Percentiles rank a stretch among this genome's conserved stretches.
Conservation (phyloP, 1,284 basidiomycete species). For the Ustilago cynodontis region DNA sequence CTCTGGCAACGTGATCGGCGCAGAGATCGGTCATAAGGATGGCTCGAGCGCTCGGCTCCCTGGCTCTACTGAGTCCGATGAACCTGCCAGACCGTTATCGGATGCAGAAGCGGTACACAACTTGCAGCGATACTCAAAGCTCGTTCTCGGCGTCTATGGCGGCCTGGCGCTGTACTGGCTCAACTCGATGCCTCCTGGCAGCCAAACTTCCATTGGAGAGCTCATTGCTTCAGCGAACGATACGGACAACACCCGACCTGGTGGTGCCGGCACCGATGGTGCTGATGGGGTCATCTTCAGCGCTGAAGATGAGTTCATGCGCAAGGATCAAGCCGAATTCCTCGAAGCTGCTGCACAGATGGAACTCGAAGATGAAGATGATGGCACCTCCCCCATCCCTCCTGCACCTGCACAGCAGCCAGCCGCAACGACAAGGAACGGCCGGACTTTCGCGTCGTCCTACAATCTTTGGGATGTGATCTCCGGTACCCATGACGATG, state of each 20-base stretch:
- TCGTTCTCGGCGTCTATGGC: slow-evolving; percentile 64
- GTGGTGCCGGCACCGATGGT: neutral
- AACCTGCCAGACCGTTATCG: slow-evolving; percentile 37
- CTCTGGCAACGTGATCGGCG: slow-evolving; percentile 59
- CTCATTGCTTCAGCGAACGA: neutral
- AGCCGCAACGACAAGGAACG: neutral
- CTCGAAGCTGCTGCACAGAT: slow-evolving; percentile 53
- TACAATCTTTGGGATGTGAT: slow-evolving; percentile 59
- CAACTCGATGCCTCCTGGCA: slow-evolving; percentile 43
- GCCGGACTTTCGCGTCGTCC: slow-evolving; percentile 23
- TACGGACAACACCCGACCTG: neutral
- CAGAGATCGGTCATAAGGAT: slow-evolving; percentile 55
- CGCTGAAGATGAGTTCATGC: slow-evolving; percentile 57
- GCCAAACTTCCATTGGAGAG: neutral
- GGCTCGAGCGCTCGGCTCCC: slow-evolving; percentile 23
- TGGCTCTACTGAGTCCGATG: slow-evolving; percentile 24
- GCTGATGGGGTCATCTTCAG: slow-evolving; percentile 32
- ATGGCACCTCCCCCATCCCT: neutral
- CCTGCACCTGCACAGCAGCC: neutral
- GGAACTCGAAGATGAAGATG: slow-evolving; percentile 56
- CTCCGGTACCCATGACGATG: slow-evolving; percentile 59
- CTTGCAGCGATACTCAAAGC: slow-evolving; percentile 57
- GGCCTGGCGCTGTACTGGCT: slow-evolving; percentile 61
- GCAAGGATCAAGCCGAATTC: slow-evolving; percentile 48
- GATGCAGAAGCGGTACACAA: slow-evolving; percentile 54